phyloP scores from a whole-genome alignment of 176 grass and related monocot species.

The Chloris gayana region DNA sequence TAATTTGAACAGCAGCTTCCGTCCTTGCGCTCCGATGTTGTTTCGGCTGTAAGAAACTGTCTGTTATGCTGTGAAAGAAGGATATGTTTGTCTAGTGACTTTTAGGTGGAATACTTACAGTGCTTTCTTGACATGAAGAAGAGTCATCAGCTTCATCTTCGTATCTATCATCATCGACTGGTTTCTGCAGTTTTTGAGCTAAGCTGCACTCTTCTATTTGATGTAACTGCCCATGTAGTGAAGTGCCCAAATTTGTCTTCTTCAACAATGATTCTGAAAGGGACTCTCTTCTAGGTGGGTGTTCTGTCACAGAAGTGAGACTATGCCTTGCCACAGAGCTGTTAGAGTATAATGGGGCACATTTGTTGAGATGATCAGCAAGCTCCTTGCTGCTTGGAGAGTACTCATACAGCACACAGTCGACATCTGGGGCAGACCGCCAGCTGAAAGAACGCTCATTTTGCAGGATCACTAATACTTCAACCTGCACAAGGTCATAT shows the following conservation, averaged over 20 bases:
- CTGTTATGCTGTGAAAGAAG: slow-evolving; percentile 23
- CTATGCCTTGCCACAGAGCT: slow-evolving; percentile 63
- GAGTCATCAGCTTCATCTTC: slow-evolving; percentile 41
- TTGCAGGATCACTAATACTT: slow-evolving; percentile 80
- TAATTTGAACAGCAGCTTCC: slow-evolving; percentile 28
- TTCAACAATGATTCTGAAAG: slow-evolving; percentile 53
- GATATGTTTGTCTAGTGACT: slow-evolving; percentile 31
- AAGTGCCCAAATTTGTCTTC: slow-evolving; percentile 45
- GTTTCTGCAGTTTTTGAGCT: slow-evolving; percentile 73
- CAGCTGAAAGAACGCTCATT: slow-evolving; percentile 83
- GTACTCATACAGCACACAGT: slow-evolving; percentile 67
- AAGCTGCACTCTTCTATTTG: slow-evolving; percentile 65
- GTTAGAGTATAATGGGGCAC: slow-evolving; percentile 63
- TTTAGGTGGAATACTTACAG: slow-evolving; percentile 29
- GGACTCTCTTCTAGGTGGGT: slow-evolving; percentile 55
- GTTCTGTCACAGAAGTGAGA: slow-evolving; percentile 66
- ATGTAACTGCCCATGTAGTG: slow-evolving; percentile 58
- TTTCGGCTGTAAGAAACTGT: slow-evolving; percentile 51
- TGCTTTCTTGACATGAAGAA: slow-evolving; percentile 47
- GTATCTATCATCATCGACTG: slow-evolving; percentile 65
- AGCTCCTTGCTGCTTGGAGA: slow-evolving; percentile 60
- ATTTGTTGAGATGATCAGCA: slow-evolving; percentile 53
- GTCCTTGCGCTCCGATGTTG: slow-evolving; percentile 4
- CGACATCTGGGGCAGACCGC: slow-evolving; percentile 85
- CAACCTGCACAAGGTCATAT: slow-evolving; percentile 61